phyloP scores from a whole-genome alignment of 768 basidiomycete species.

The Pleurotus eryngii region DNA sequence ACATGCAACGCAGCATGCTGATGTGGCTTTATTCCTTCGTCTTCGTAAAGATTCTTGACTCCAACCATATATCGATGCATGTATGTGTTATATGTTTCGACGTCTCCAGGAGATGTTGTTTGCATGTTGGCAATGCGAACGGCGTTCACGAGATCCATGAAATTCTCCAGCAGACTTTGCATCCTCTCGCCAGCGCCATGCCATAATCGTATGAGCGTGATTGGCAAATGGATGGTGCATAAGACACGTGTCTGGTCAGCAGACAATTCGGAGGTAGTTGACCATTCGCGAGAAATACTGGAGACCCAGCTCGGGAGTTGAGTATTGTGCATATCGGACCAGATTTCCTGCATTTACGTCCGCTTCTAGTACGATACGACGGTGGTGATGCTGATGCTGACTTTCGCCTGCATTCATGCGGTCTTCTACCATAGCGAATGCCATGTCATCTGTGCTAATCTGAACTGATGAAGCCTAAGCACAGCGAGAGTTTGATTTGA shows the following conservation, averaged over 20 bases:
- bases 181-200: conserved; percentile 10
- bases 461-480: neutral
- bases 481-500: neutral
- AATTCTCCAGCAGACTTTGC: conserved; percentile 20
- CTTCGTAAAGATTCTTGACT: conserved; percentile 12
- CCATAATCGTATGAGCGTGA: conserved; percentile 26
- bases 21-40: conserved; percentile 13
- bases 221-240: conserved; percentile 22
- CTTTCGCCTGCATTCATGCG: neutral
- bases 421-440: neutral
- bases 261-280: conserved; percentile 21
- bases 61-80: conserved; percentile 16
- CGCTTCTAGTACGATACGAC: conserved; percentile 20
- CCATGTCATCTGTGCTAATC: neutral
- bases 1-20: conserved; percentile 23
- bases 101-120: conserved; percentile 13
- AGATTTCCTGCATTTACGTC: conserved; percentile 24
- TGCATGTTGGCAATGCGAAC: conserved; percentile 19
- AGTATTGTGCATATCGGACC: conserved; percentile 25
- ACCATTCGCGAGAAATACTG: conserved; percentile 24
- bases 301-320: conserved; percentile 28
- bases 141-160: conserved; percentile 24
- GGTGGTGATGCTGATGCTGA: neutral
- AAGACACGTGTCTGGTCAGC: conserved; percentile 26
- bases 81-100: conserved; percentile 15